A percentile compares a stretch with the other conserved stretches of the same genome.
Evolutionary conservation across 768 basidiomycete genomes (phyloP).

Genomic region (Suillus fuscotomentosus): DNA sequence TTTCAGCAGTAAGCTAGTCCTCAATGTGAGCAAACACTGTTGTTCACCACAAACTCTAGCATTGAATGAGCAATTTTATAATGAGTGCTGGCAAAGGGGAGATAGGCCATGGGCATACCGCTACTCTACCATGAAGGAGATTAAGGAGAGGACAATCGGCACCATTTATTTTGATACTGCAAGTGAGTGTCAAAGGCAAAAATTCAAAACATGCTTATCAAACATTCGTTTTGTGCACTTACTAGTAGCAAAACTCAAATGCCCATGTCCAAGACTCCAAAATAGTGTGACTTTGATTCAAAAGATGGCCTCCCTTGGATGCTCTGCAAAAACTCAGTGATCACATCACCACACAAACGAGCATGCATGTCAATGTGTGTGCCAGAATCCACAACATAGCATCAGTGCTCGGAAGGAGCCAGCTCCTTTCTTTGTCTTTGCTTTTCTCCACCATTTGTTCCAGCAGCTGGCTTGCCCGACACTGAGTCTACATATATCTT

Average conservation of each 20-base stretch:
- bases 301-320: not conserved
- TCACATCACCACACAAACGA: not conserved
- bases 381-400: too few relatives aligned
- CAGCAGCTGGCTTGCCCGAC: too few relatives aligned
- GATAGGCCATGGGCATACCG: constrained; percentile 24
- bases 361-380: not conserved
- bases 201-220: not conserved
- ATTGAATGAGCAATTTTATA: constrained; percentile 19
- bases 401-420: too few relatives aligned
- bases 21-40: constrained; percentile 9
- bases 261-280: not conserved
- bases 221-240: not conserved
- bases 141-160: constrained; percentile 17
- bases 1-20: constrained; percentile 26
- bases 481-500: too few relatives aligned
- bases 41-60: constrained; percentile 13
- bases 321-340: not conserved
- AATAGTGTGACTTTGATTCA: not conserved
- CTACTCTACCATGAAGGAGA: constrained; percentile 29
- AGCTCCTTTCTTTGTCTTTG: too few relatives aligned
- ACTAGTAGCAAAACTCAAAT: too few relatives aligned
- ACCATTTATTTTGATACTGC: not conserved
- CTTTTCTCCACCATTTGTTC: too few relatives aligned
- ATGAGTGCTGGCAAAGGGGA: constrained; percentile 7
- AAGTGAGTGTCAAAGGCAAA: not conserved